Evolutionary conservation across 495 filamentous ascomycete species (phyloP), one percentile per base, ranked within the genome.

Genomic region (Cairneyella variabilis): DNA sequence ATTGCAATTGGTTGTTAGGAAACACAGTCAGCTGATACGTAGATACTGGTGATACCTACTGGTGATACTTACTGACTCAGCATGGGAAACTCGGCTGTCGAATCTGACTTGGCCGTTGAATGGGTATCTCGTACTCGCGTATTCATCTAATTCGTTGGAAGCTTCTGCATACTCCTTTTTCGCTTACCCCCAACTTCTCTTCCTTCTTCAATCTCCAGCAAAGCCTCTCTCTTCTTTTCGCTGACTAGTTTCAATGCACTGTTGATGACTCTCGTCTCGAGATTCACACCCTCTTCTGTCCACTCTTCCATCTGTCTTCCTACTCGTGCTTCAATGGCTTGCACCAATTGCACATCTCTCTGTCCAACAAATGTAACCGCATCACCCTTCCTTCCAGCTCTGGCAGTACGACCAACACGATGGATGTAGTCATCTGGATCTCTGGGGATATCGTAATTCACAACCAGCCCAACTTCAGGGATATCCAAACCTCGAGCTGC

Each of bases 401-500:
- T 82, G 7, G 95, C 93, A 10, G 93, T 99, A 62, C 93, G 85
- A 62, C 93, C 93, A 48, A 96, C 91, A 18, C 93, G 85, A 69
- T 99, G 93, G 54, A 99, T 89, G 61, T 97, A 99, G 66, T 96
- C 95, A 66, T 97, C 93, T 28, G 93, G 91, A 65, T 97, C 90
- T 2, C 92, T 83, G 1, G 93, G 93, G 16, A 99, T 83, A 63
- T 97, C 95, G 64, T 89, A 97, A 66, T 99, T 97, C 44, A 99
- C 72, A 7, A 99, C 92, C 10, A 97, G 68, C 47, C 79, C 85
- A 1, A 97, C 95, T 54, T 85, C 86, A 0, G 91, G 95, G 51
- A 99, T 96, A 75, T 99, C 93, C 9, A 99, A 79, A 78, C 93
- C 93, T 62, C 93, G 78, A n/a, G 89, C 85, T 1, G 93, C 93